Evolutionary conservation across 441 rosid species (phyloP).

Genomic region (Manihot esculenta): DNA sequence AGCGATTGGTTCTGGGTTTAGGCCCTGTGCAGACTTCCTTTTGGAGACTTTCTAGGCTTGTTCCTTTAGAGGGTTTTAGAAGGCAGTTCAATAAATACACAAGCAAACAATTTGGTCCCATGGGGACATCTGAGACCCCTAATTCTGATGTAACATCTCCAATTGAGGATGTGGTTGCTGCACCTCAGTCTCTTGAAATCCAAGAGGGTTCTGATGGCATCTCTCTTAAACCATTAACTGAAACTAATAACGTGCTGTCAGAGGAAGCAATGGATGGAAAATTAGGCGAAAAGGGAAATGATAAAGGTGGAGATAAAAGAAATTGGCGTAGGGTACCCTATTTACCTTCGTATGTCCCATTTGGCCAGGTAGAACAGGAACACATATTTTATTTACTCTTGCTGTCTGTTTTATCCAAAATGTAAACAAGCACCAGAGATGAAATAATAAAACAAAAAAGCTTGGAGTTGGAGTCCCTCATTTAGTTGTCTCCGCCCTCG

Average conservation of each 20-base stretch:
- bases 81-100: constrained; percentile 59
- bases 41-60: constrained; percentile 94
- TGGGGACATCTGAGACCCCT: constrained; percentile 38
- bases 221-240: constrained; percentile 79
- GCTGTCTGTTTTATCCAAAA: constrained; percentile 1
- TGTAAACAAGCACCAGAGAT: constrained; percentile 5
- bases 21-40: constrained; percentile 93
- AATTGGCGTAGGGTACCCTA: constrained; percentile 76
- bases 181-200: constrained; percentile 87
- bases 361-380: constrained; percentile 68
- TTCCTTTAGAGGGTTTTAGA: constrained; percentile 76
- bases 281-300: constrained; percentile 39
- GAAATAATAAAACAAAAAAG: neutral
- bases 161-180: constrained; percentile 62
- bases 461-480: neutral
- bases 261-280: constrained; percentile 41
- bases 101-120: constrained; percentile 49
- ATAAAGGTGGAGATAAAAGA: constrained; percentile 42
- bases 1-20: constrained; percentile 87
- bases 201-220: constrained; percentile 96
- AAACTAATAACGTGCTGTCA: constrained; percentile 31
- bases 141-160: constrained; percentile 45
- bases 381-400: constrained; percentile 15
- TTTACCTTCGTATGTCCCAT: constrained; percentile 93
- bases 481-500: too few relatives aligned